These are phyloP conservation scores for Takashimella tepidaria DNA, from an alignment of 1,284 basidiomycete species.

Conservation along the genomic window DNA sequence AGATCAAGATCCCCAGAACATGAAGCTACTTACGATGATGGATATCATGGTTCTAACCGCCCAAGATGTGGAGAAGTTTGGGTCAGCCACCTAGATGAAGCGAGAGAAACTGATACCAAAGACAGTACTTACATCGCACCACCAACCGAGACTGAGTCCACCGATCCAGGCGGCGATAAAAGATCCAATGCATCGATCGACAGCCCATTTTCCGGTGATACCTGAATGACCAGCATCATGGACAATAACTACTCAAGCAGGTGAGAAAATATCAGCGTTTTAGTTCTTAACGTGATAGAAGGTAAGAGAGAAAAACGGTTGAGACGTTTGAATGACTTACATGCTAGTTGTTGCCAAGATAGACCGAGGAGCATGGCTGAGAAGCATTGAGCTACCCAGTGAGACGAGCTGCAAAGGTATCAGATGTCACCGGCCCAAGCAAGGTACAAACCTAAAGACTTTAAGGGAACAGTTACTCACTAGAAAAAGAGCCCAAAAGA, in stretches of 20 bases:
- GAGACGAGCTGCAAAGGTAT: not conserved
- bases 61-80: constrained; percentile 11
- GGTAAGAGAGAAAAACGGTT: not conserved
- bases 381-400: constrained; percentile 36
- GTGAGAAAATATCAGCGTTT: constrained; percentile 5
- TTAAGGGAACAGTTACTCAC: constrained; percentile 27
- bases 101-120: too few relatives aligned
- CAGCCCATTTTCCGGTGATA: constrained; percentile 79
- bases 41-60: constrained; percentile 89
- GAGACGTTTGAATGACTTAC: constrained; percentile 24
- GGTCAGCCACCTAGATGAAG: not conserved
- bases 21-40: constrained; percentile 65
- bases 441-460: too few relatives aligned
- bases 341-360: constrained; percentile 88
- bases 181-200: constrained; percentile 75
- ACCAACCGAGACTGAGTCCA: constrained; percentile 93
- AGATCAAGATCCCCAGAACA: too few relatives aligned
- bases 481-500: constrained; percentile 29
- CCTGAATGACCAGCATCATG: constrained; percentile 96
- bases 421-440: too few relatives aligned
- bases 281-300: not conserved
- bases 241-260: constrained; percentile 57
- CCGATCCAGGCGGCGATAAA: constrained; percentile 71
- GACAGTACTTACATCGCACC: constrained; percentile 84
- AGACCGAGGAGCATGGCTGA: constrained; percentile 75